Base-by-base conservation (phyloP, 2,329 filamentous ascomycete species). In the Xenoacremonium recifei region DNA sequence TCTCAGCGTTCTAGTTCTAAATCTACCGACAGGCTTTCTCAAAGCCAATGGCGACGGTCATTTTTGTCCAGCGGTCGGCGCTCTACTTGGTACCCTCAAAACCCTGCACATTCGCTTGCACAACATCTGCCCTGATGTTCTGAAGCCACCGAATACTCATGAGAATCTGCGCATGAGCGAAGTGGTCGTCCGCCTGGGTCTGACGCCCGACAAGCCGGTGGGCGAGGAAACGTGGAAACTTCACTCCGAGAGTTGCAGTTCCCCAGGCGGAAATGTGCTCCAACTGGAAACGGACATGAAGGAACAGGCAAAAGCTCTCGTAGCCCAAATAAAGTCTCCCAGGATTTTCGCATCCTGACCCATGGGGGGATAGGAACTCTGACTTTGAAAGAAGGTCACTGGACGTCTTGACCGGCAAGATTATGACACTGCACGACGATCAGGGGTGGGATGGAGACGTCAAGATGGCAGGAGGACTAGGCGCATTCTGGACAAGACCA, bases 371-470 rank as follows among this genome's bases (percentile, higher is more conserved):
- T 43, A n/a, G 7, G 16, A 3, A n/a, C n/a, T n/a, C n/a, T n/a
- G n/a, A n/a, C n/a, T 45, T 50, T 23, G 29, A 53, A 21, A 44
- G 17, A 18, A 41, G 42, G 18, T 48, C 45, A 10, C 33, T 54
- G 1, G 45, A 54, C 21, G 47, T 56, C 15, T 40, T 51, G 32
- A 50, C 40, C 15, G 51, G 48, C 36, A 54, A 41, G 35, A 48
- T 21, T 11, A 54, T 48, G 51, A 35, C 38, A n/a, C 21, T 54
- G n/a, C 41, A 47, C 13, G 41, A 44, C 10, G 37, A 39, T 30
- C 36, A 39, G 31, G 21, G 29, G n/a, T 56, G 51, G 53, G 37
- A 53, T 12, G 49, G 43, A 19, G 48, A 56, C 23, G 53, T 49
- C 13, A 42, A 44, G 34, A 29, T 29, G 21, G 19, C 48, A 4